Conservation (phyloP, 1,139 yeast species). For the Tardiomyces digboiensis region DNA sequence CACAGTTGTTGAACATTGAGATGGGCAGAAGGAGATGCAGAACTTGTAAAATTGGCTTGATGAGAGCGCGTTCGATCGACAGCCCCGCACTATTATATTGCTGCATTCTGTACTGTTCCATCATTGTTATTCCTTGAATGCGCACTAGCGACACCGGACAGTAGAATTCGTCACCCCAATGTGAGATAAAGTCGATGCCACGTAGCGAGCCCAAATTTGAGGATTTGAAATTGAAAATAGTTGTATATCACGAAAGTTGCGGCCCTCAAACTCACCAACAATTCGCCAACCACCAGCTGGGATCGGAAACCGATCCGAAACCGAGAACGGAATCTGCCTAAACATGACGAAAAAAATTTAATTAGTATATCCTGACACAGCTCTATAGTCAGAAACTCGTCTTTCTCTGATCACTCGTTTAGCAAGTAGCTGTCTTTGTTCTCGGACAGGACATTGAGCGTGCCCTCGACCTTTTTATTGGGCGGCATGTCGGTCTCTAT, state of each 20-base stretch:
- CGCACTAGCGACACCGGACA: constrained; percentile 80
- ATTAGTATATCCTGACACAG: constrained; percentile 85
- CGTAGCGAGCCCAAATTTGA: constrained; percentile 79
- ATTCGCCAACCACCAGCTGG: constrained; percentile 51
- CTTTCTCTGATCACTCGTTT: constrained; percentile 63
- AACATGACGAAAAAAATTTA: constrained; percentile 90
- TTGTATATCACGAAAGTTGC: constrained; percentile 65
- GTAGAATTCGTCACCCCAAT: constrained; percentile 82
- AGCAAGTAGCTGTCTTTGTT: constrained; percentile 80
- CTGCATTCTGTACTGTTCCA: constrained; percentile 69
- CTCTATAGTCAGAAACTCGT: constrained; percentile 72
- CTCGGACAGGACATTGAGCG: constrained; percentile 64
- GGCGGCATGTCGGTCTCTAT: too few species aligned
- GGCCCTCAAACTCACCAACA: constrained; percentile 70
- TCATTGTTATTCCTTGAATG: constrained; percentile 93
- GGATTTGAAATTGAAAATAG: constrained; percentile 65
- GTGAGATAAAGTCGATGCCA: constrained; percentile 64
- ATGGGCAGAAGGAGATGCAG: too few species aligned
- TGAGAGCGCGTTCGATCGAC: too few species aligned
- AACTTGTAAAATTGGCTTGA: too few species aligned
- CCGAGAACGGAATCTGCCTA: constrained; percentile 54
- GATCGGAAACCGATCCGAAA: constrained; percentile 69
- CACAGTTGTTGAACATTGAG: background rate
- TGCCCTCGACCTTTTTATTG: constrained; percentile 74
- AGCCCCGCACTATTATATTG: constrained; percentile 23